A percentile compares a stretch with the other conserved stretches of the same genome.
These are phyloP conservation scores for Cyclocybe cylindracea DNA, from an alignment of 768 basidiomycete genomes.

Conservation along the genomic window DNA sequence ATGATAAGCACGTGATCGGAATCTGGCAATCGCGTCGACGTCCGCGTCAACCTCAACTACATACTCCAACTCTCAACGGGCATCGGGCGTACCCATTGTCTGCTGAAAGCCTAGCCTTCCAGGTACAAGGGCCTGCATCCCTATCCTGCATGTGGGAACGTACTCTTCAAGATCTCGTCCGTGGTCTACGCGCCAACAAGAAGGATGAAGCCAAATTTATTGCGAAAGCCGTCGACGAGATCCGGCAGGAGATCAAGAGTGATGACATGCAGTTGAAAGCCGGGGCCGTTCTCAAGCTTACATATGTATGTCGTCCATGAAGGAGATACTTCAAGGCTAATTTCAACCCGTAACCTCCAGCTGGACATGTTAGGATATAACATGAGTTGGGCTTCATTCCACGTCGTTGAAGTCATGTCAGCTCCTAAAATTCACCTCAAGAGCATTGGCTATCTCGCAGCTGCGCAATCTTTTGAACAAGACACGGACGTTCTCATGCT, in stretches of 20 bases:
- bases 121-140: background rate
- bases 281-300: constrained; percentile 91
- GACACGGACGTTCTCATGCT: constrained; percentile 98
- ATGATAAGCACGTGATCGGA: no score
- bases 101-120: background rate
- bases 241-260: constrained; percentile 84
- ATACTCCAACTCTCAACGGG: no score
- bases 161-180: constrained; percentile 92
- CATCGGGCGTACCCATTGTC: no score
- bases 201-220: constrained; percentile 92
- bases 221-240: constrained; percentile 91
- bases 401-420: constrained; percentile 98
- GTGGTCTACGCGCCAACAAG: constrained; percentile 95
- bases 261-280: constrained; percentile 98
- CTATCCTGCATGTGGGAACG: constrained; percentile 83
- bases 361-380: constrained; percentile 97
- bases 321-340: constrained; percentile 3
- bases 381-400: constrained; percentile 95
- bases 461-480: constrained; percentile 85
- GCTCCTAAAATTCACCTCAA: constrained; percentile 90
- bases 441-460: constrained; percentile 93
- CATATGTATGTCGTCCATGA: constrained; percentile 70
- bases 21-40: no score
- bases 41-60: no score
- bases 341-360: constrained; percentile 38